These are phyloP conservation scores for Linnemannia hyalina DNA, from an alignment of 192 early-diverging fungal species.

Conservation along the genomic window DNA sequence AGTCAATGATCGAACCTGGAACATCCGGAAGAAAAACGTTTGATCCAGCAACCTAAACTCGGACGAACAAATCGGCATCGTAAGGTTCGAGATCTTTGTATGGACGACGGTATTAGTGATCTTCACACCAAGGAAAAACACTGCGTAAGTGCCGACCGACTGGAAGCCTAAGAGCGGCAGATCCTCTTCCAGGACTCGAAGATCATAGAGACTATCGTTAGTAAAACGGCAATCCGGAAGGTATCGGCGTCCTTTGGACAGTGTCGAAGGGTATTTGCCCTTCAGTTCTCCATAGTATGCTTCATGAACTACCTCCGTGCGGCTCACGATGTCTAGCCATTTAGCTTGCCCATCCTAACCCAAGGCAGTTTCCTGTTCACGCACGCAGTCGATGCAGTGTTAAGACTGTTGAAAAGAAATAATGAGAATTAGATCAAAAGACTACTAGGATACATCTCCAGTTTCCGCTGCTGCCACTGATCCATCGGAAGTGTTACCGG, in stretches of 20 bases:
- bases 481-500: neutral
- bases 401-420: neutral
- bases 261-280: neutral
- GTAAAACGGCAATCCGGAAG: slow-evolving; percentile 7
- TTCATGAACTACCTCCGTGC: slow-evolving; percentile 1
- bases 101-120: neutral
- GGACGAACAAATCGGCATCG: slow-evolving; percentile 2
- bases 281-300: slow-evolving; percentile 1
- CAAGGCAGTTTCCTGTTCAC: neutral
- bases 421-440: neutral
- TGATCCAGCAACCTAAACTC: slow-evolving; percentile 14
- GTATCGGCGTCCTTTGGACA: neutral
- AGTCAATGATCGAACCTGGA: slow-evolving; percentile 1
- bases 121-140: no score
- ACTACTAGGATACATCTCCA: neutral
- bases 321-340: neutral
- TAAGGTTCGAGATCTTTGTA: slow-evolving; percentile 13
- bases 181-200: slow-evolving; percentile 10
- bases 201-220: slow-evolving; percentile 5
- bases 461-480: neutral
- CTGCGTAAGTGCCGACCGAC: no score
- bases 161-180: neutral
- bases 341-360: slow-evolving; percentile 8
- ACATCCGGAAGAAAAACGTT: slow-evolving; percentile 17
- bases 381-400: slow-evolving; percentile 1